Conservation (phyloP, 202 grass and related monocot species). For the Schoenoplectus triqueter region DNA sequence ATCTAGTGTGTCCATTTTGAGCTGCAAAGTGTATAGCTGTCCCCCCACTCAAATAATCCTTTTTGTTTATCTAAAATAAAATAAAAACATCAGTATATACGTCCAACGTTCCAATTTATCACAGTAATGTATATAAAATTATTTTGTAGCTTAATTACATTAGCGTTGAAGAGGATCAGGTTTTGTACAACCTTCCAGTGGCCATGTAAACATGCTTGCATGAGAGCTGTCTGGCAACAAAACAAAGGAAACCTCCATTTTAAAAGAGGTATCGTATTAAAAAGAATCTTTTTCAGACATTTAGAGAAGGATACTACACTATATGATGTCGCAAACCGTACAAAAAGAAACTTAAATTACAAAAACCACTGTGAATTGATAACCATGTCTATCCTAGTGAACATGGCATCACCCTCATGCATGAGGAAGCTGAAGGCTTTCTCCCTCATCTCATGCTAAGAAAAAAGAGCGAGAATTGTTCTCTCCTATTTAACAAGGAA, state of each 20-base stretch:
- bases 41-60: conserved; percentile 85
- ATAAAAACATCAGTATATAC: conserved; percentile 38
- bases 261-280: neutral
- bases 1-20: conserved; percentile 84
- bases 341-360: conserved; percentile 22
- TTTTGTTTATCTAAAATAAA: conserved; percentile 79
- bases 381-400: neutral
- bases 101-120: conserved; percentile 20
- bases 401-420: neutral
- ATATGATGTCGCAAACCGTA: conserved; percentile 24
- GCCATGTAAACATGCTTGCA: conserved; percentile 98
- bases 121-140: neutral
- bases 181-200: conserved; percentile 99
- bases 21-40: conserved; percentile 93
- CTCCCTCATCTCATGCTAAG: neutral
- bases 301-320: conserved; percentile 7
- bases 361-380: neutral
- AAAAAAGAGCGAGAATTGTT: neutral
- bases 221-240: conserved; percentile 76
- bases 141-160: conserved; percentile 60
- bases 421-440: neutral
- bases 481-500: neutral
- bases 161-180: conserved; percentile 97
- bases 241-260: conserved; percentile 24
- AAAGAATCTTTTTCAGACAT: neutral